Evolutionary conservation across 2,329 filamentous ascomycete species (phyloP).

Genomic region (Juglanconis juglandina): DNA sequence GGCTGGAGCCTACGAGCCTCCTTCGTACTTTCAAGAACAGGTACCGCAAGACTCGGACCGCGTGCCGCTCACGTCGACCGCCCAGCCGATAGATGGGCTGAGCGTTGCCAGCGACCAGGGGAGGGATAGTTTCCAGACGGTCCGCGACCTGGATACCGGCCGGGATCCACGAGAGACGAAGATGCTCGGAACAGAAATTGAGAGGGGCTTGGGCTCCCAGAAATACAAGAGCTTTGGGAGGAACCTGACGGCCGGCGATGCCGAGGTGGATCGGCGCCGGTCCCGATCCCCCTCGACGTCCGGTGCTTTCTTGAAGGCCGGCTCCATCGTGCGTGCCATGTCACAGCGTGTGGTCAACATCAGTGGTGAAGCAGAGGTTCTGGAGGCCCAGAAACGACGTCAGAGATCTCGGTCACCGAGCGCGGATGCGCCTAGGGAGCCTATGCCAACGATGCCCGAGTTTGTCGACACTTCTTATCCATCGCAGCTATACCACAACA

Average conservation of each 20-base stretch:
- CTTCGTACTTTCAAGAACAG: conserved; percentile 20
- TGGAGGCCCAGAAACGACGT: conserved; percentile 68
- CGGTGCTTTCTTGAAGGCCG: conserved; percentile 64
- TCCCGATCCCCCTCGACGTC: conserved; percentile 63
- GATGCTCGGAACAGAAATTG: conserved; percentile 55
- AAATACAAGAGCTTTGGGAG: conserved; percentile 56
- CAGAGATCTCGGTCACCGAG: conserved; percentile 56
- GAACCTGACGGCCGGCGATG: conserved; percentile 49
- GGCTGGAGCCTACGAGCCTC: conserved; percentile 20
- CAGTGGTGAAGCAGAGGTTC: conserved; percentile 82
- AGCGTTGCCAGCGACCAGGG: conserved; percentile 37
- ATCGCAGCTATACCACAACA: conserved; percentile 38
- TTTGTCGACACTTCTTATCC: conserved; percentile 49
- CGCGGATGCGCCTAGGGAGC: conserved; percentile 49
- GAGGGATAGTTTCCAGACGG: conserved; percentile 56
- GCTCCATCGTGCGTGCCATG: conserved; percentile 78
- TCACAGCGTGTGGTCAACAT: conserved; percentile 97
- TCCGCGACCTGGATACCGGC: conserved; percentile 54
- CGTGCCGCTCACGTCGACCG: conserved; percentile 54
- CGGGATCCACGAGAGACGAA: conserved; percentile 47
- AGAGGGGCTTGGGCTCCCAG: conserved; percentile 51
- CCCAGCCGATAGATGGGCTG: conserved; percentile 53
- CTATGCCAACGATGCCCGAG: conserved; percentile 41
- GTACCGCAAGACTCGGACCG: conserved; percentile 54
- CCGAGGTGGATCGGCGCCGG: conserved; percentile 36